phyloP scores from a whole-genome alignment of 768 basidiomycete species.

The Hericium rajendrae region DNA sequence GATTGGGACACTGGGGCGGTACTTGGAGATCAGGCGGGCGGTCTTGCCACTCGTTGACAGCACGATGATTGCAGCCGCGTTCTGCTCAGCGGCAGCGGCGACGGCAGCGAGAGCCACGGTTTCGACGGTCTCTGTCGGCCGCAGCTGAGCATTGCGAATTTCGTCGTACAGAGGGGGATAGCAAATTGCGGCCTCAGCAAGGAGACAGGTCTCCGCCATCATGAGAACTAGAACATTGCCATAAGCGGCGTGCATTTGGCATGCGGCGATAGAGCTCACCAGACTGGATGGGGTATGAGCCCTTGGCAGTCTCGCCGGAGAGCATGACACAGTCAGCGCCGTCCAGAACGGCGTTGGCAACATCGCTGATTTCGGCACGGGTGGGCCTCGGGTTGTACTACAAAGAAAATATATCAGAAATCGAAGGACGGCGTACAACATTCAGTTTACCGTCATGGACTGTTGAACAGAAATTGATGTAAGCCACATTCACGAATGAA shows the following conservation, averaged over 20 bases:
- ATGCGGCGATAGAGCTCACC: conserved; percentile 36
- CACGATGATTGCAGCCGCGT: conserved; percentile 90
- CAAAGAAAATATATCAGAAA: conserved; percentile 5
- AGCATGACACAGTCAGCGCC: conserved; percentile 99
- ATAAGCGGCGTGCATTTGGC: not conserved
- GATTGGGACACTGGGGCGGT: conserved; percentile 88
- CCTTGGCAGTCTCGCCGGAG: conserved; percentile 98
- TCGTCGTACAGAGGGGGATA: conserved; percentile 93
- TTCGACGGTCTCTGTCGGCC: conserved; percentile 91
- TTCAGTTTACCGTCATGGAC: conserved; percentile 80
- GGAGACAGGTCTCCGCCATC: conserved; percentile 99
- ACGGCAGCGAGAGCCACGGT: conserved; percentile 96
- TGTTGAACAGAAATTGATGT: conserved; percentile 22
- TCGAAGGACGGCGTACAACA: not conserved
- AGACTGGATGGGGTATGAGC: conserved; percentile 90
- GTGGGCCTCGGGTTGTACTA: conserved; percentile 98
- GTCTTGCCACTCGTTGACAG: conserved; percentile 96
- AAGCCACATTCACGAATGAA: not conserved
- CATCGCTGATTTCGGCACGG: conserved; percentile 97
- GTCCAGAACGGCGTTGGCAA: conserved; percentile 98
- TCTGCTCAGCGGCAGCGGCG: conserved; percentile 90
- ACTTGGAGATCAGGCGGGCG: conserved; percentile 92
- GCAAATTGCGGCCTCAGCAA: conserved; percentile 93
- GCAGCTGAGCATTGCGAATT: conserved; percentile 63
- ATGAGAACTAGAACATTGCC: conserved; percentile 58